Base-by-base conservation (phyloP, 352 stramenopile species). In the Globisporangium heterothallicum region DNA sequence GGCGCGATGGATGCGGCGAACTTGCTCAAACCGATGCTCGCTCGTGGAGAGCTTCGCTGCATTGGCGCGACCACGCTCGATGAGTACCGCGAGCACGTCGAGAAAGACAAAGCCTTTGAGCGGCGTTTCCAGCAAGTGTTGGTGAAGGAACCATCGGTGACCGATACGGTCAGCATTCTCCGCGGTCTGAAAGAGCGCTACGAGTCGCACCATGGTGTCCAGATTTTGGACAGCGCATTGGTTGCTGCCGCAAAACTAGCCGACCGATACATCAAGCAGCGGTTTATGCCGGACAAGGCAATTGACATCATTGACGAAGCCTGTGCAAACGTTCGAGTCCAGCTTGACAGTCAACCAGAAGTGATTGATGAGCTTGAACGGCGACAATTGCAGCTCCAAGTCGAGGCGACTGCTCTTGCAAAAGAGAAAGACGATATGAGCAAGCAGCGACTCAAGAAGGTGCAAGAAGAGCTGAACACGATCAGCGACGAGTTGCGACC, bases 101-200 rank as follows among this genome's bases (percentile, higher is more conserved):
- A 99, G 69, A 99, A 99, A 67, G 97, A 99, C 71, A 84, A 92
- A 25, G 97, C 97, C 0, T 98, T 99, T 47, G 96, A 98, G 59
- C 74, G 97, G 30, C 89, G 97, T 29, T 99, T 99, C 66, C 97
- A 99, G 69, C 86, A 98, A 49, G 93, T 99, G 2, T 45, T 85
- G 3, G 94, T 99, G 10, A 84, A 82, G 29, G 96, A 99, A 49
- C 97, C 97, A 4, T 91, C 70, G 4, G 93, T 99, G 0, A 73
- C 96, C 26, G 88, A 97, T 49, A 99, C 96, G 0, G 84, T 99
- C 41, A 94, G 73, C 30, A 99, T 99, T 59, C 64, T 99, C 8
- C 82, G 94, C 49, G 96, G 96, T 7, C 56, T 99, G 6, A 97
- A 97, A 47, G 86, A 97, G 41, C 72, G 84, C n/a, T 99, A 99